Evolutionary conservation across 306 rosid species (phyloP), one percentile per base, ranked within the genome.

Genomic region (Clitoria ternatea): DNA sequence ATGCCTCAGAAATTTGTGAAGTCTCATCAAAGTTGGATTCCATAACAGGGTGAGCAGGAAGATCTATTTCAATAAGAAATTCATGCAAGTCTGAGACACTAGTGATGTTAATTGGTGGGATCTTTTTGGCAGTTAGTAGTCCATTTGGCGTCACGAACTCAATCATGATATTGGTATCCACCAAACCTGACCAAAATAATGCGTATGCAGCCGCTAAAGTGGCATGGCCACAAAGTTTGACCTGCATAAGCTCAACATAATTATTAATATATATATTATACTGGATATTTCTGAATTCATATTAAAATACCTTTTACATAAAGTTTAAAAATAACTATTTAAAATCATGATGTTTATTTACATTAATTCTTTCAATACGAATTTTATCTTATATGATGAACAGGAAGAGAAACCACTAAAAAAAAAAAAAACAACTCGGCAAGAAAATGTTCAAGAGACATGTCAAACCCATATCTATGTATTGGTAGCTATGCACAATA

Each of bases 151-250:
- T 84, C 30, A 45, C 66, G 64, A 89, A 89, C 73, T 84, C 89
- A 35, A 89, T 52, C n/a, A n/a, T n/a, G 6, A 64, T 2, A 37
- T 64, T 26, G 30, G 89, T 75, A 35, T 77, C 61, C 43, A 78
- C 80, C 27, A 73, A 57, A 66, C 85, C 83, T 39, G 79, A 73
- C 32, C 76, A 44, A 47, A 84, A 80, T 29, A 89, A 74, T 11
- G 29, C 14, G 30, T 86, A 81, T 4, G 89, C 65, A 45, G 87
- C 77, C 1, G 89, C 92, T 68, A 82, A 3, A 52, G 92, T 87
- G 74, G 86, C 92, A 72, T 82, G 89, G 49, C 87, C 92, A 22
- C 92, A 85, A 69, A 87, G 83, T 44, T 75, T n/a, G 52, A 78
- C 85, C 90, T 86, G 76, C 32, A 66, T 23, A 13, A 33, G 23